Base-by-base conservation (phyloP, 2,329 filamentous ascomycete species). In the Scedosporium apiospermum region DNA sequence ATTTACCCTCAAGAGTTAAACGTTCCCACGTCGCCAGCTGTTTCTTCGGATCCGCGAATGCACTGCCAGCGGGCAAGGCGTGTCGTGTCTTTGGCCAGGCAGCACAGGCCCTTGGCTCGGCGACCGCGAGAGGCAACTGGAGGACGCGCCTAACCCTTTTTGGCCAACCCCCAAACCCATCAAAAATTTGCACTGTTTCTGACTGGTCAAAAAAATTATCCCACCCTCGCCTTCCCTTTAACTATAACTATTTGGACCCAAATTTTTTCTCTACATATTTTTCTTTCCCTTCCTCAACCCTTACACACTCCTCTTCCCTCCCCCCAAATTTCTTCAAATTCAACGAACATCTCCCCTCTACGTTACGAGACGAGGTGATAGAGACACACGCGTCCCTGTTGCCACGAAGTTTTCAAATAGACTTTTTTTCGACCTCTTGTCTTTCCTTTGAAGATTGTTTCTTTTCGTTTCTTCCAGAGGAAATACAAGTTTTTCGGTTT, bases 401-500 rank as follows among this genome's bases (percentile, higher is more conserved):
- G 21, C 30, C 16, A 41, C 49, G 23, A 21, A 55, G 60, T 65
- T 65, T 64, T 64, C 65, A 21, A 55, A 65, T 66, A 64, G 62
- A 59, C 63, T 62, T 63, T 58, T 63, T 65, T 55, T 60, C 60
- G 41, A 46, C 73, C 74, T 75, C 73, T 78, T 71, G 74, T 77
- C 73, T 73, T 75, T 78, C 74, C 75, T 78, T 64, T 77, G 75
- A 77, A 77, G 74, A 75, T 75, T 74, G 71, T 73, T 74, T 70
- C 70, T 72, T 71, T 75, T 76, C 74, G 76, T 76, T 66, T 61
- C 18, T 63, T 61, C 49, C 71, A 71, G 75, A 71, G 75, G 72
- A 73, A 68, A 69, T 69, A 57, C 63, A 63, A 63, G 60, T 57
- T 57, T 61, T 55, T 55, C 21, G 34, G 34, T 4, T 49, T 55